These are phyloP conservation scores for Lactarius quietus DNA, from an alignment of 768 basidiomycete genomes.

Conservation along the genomic window DNA sequence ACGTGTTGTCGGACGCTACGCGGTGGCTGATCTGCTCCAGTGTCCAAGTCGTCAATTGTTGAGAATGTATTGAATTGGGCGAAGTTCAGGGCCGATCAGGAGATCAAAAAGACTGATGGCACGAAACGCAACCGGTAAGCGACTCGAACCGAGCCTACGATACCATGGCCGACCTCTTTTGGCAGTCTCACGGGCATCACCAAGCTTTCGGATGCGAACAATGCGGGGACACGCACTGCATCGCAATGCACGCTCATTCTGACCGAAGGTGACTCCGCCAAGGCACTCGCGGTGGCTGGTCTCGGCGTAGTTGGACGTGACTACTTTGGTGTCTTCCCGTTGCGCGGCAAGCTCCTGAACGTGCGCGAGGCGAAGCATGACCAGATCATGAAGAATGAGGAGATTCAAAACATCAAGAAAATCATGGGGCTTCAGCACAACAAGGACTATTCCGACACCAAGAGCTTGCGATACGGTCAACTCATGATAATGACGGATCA, in stretches of 20 bases:
- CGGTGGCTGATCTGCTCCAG: slow-evolving; percentile 39
- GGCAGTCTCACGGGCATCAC: slow-evolving; percentile 82
- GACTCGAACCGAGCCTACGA: not conserved
- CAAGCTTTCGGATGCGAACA: slow-evolving; percentile 96
- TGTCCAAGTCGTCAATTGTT: slow-evolving; percentile 83
- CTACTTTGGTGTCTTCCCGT: slow-evolving; percentile 95
- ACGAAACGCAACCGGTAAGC: slow-evolving; percentile 78
- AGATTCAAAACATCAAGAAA: slow-evolving; percentile 96
- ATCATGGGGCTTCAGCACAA: slow-evolving; percentile 96
- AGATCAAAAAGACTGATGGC: slow-evolving; percentile 95
- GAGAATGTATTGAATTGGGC: slow-evolving; percentile 95
- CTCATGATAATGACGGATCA: slow-evolving; percentile 99
- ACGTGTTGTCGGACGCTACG: slow-evolving; percentile 4
- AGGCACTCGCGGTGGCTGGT: slow-evolving; percentile 92
- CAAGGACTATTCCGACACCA: slow-evolving; percentile 72
- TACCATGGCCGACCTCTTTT: not conserved
- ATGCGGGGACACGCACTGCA: slow-evolving; percentile 82
- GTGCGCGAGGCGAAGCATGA: slow-evolving; percentile 96
- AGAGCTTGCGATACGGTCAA: slow-evolving; percentile 82
- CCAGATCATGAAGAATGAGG: slow-evolving; percentile 97
- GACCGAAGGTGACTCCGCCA: slow-evolving; percentile 99
- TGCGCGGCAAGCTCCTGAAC: slow-evolving; percentile 95
- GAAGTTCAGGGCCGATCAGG: slow-evolving; percentile 93
- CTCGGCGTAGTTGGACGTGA: slow-evolving; percentile 94
- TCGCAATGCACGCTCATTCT: slow-evolving; percentile 90